These are phyloP conservation scores for Globisporangium paroecandrum DNA, from an alignment of 352 stramenopile species.

Conservation along the genomic window DNA sequence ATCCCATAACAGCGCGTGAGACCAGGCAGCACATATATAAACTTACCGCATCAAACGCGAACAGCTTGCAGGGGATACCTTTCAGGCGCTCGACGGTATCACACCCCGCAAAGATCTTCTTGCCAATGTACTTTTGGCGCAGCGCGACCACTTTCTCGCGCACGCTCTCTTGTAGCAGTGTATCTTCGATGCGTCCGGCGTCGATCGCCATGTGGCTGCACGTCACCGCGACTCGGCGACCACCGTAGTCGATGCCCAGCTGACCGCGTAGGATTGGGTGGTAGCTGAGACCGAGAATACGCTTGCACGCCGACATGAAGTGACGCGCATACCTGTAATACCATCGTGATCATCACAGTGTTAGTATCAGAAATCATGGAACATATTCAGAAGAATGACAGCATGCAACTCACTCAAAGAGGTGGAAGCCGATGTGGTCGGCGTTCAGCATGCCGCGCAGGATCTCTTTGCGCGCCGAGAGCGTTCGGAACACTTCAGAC, in stretches of 20 bases:
- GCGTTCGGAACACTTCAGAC: conserved; percentile 96
- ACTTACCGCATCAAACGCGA: conserved; percentile 87
- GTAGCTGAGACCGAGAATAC: conserved; percentile 93
- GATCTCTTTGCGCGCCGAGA: conserved; percentile 91
- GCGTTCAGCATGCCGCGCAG: conserved; percentile 88
- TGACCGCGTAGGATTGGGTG: conserved; percentile 89
- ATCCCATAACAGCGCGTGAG: background rate
- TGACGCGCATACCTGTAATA: conserved; percentile 60
- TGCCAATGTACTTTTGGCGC: conserved; percentile 59
- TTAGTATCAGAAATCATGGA: background rate
- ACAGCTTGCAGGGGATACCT: conserved; percentile 95
- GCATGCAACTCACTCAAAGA: conserved; percentile 79
- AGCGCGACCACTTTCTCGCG: conserved; percentile 50
- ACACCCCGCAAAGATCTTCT: conserved; percentile 91
- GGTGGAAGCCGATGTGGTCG: conserved; percentile 92
- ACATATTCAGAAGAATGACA: background rate
- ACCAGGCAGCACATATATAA: background rate
- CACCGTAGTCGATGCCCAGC: conserved; percentile 94
- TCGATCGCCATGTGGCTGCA: conserved; percentile 92
- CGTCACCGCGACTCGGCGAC: conserved; percentile 91
- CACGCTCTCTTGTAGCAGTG: conserved; percentile 37
- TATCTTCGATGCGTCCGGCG: conserved; percentile 47
- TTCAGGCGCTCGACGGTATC: conserved; percentile 95
- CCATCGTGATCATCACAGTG: background rate
- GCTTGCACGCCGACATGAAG: conserved; percentile 89